Percentiles rank a stretch among this genome's conserved stretches.
Conservation (phyloP, 345 rosid genomes). For the Salix arbutifolia region DNA sequence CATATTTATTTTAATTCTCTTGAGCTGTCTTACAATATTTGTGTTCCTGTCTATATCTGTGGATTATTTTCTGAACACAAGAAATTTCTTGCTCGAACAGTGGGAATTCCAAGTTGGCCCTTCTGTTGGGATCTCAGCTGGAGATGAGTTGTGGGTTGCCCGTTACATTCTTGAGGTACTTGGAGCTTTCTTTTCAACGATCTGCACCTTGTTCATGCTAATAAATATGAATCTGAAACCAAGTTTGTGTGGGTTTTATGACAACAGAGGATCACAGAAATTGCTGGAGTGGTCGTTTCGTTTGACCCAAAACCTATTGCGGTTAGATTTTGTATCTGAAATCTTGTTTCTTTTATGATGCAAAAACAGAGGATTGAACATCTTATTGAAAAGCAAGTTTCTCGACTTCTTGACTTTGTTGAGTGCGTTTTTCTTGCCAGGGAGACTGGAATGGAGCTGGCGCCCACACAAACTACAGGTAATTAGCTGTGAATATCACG, state of each 20-base stretch:
- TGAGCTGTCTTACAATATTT: no score
- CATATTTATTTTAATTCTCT: no score
- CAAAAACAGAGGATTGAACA: not conserved
- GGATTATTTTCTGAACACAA: not conserved
- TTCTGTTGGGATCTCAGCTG: conserved; percentile 20
- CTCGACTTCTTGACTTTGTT: not conserved
- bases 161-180: conserved; percentile 23
- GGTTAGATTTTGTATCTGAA: not conserved
- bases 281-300: conserved; percentile 20
- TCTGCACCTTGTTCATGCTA: not conserved
- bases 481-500: no score
- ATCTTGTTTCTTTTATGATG: not conserved
- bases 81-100: not conserved
- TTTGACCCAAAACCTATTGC: conserved; percentile 21
- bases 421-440: not conserved
- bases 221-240: not conserved
- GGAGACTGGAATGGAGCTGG: conserved; percentile 31
- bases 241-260: not conserved
- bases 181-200: not conserved
- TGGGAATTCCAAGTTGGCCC: conserved; percentile 32
- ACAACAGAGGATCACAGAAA: conserved; percentile 23
- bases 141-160: conserved; percentile 24
- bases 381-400: not conserved
- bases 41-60: no score
- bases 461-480: conserved; percentile 27